Evolutionary conservation across 352 stramenopile genomes (phyloP).

Genomic region (Phytophthora melonis): DNA sequence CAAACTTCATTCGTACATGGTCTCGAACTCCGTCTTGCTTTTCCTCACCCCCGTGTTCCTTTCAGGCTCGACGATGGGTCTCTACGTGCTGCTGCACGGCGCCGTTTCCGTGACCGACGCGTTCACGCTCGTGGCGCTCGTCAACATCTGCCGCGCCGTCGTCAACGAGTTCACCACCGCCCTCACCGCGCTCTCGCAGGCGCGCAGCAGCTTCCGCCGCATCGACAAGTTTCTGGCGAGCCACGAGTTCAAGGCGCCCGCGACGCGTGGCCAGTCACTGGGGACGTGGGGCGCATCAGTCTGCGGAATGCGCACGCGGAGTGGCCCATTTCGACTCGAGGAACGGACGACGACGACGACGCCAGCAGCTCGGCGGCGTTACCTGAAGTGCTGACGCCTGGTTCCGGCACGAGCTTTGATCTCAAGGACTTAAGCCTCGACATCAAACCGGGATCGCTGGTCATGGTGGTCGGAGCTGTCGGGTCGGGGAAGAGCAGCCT

Average conservation of each 20-base stretch:
- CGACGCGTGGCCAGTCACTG: constrained; percentile 39
- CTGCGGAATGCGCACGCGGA: constrained; percentile 23
- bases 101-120: constrained; percentile 54
- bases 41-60: constrained; percentile 56
- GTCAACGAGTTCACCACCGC: constrained; percentile 40
- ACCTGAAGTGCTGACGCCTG: constrained; percentile 35
- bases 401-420: not conserved
- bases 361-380: not conserved
- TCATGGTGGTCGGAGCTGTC: constrained; percentile 53
- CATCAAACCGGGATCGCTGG: constrained; percentile 57
- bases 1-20: constrained; percentile 57
- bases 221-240: constrained; percentile 39
- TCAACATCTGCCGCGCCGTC: constrained; percentile 42
- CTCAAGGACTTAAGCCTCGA: constrained; percentile 51
- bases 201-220: constrained; percentile 29
- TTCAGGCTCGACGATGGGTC: constrained; percentile 42
- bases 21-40: constrained; percentile 62
- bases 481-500: constrained; percentile 58
- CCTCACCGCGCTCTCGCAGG: constrained; percentile 36
- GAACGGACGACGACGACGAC: not conserved
- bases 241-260: constrained; percentile 36
- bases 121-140: constrained; percentile 47
- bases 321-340: constrained; percentile 18
- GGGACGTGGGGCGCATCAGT: constrained; percentile 33
- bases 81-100: constrained; percentile 46